Evolutionary conservation across 2,329 filamentous ascomycete genomes (phyloP).

Genomic region (Magnaporthiopsis incrustans): DNA sequence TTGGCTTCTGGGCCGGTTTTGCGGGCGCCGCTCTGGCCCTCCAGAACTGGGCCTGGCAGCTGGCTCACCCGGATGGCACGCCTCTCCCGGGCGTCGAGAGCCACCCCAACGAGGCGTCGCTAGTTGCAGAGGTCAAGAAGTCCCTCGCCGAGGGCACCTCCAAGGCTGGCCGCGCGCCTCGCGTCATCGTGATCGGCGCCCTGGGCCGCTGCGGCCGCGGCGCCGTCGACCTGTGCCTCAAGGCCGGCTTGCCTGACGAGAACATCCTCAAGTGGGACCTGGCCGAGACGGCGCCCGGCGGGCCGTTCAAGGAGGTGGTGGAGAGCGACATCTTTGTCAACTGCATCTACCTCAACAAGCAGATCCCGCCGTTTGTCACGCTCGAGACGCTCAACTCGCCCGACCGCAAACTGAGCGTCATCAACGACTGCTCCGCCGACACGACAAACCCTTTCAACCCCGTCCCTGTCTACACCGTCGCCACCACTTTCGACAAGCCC

Average conservation of each 20-base stretch:
- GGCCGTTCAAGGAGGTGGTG: constrained; percentile 72
- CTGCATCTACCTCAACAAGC: constrained; percentile 72
- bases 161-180: constrained; percentile 59
- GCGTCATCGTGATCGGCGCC: constrained; percentile 76
- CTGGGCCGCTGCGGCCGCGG: constrained; percentile 79
- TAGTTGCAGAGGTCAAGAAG: constrained; percentile 68
- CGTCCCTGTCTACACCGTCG: constrained; percentile 74
- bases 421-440: constrained; percentile 74
- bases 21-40: constrained; percentile 66
- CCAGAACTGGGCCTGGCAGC: constrained; percentile 77
- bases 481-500: constrained; percentile 83
- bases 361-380: constrained; percentile 77
- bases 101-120: constrained; percentile 66
- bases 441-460: constrained; percentile 63
- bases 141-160: constrained; percentile 55
- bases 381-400: constrained; percentile 57
- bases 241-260: constrained; percentile 62
- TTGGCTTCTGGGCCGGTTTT: constrained; percentile 70
- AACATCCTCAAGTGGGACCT: constrained; percentile 68
- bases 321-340: constrained; percentile 74
- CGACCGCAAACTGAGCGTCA: constrained; percentile 66
- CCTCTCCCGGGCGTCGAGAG: constrained; percentile 58
- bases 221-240: constrained; percentile 70
- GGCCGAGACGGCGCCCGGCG: constrained; percentile 66
- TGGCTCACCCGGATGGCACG: constrained; percentile 50